A percentile compares a stretch with the other conserved stretches of the same genome.
Conservation (phyloP, 768 basidiomycete genomes). For the Pleurotus tuber-regium region DNA sequence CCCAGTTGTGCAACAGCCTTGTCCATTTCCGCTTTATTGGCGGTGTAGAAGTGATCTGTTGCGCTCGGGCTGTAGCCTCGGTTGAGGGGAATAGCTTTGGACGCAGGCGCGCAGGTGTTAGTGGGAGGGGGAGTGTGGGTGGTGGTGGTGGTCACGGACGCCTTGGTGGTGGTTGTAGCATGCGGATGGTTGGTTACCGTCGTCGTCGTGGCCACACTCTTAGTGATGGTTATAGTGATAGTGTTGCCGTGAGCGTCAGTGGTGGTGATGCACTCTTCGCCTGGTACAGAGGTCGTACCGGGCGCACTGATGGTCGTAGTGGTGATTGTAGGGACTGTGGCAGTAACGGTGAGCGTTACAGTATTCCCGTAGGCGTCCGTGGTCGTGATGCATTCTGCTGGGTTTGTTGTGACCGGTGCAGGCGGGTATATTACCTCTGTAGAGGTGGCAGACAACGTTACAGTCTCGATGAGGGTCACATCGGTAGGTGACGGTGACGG, state of each 20-base stretch:
- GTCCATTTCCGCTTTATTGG: neutral
- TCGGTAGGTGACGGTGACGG: neutral
- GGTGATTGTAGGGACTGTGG: neutral
- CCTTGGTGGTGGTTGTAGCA: neutral
- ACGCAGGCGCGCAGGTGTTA: neutral
- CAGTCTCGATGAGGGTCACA: neutral
- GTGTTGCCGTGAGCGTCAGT: neutral
- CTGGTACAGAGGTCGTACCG: neutral
- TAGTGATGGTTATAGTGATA: neutral
- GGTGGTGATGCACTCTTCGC: neutral
- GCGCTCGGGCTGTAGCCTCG: constrained; percentile 11
- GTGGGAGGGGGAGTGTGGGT: neutral
- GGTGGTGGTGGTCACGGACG: neutral
- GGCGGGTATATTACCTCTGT: neutral
- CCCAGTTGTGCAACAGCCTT: neutral
- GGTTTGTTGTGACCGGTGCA: neutral
- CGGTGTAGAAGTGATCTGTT: constrained; percentile 11
- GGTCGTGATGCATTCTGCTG: neutral
- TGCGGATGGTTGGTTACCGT: neutral
- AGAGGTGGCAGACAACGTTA: neutral
- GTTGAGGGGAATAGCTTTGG: constrained; percentile 8
- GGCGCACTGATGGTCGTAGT: neutral
- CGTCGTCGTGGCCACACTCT: neutral
- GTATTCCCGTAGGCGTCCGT: neutral
- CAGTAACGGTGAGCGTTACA: neutral